Evolutionary conservation across 805 yeast genomes (phyloP), one percentile per base, ranked within the genome.

Genomic region (Ogataea naganishii): DNA sequence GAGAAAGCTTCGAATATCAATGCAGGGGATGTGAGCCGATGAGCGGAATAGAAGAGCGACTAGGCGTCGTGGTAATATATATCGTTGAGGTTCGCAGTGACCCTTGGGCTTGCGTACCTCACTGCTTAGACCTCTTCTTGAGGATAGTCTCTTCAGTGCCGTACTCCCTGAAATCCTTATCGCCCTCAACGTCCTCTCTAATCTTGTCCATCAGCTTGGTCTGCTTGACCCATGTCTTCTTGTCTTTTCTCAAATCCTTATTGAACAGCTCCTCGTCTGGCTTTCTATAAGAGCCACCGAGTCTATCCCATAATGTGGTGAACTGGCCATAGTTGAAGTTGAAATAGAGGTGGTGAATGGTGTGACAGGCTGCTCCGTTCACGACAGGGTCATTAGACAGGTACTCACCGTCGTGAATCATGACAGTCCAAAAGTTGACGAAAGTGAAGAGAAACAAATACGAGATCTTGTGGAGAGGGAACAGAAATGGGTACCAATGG

Each of bases 261-360:
- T 78, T 83, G 55, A 88, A 89, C 44, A 89, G 65, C 43, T 83
- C 81, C 47, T 69, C 73, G 51, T 92, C 97, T 5, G 98, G 98
- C 46, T 75, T 72, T 60, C 97, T 80, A 62, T 92, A 88, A 17
- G 95, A 75, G 27, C 86, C 81, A 30, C 97, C 97, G 34, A 92
- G 61, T 61, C 98, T 79, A 57, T 92, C 98, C 98, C 98, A 92
- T 41, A 92, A 65, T 12, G 98, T 92, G 27, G 97, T 88, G 64
- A 89, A 92, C 62, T 92, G 98, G 23, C 98, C 98, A 53, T 88
- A 92, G 66, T 92, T 92, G 63, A 92, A 92, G 68, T 89, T 89
- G 75, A 92, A 92, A 62, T 92, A 92, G 45, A 92, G 62, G 54
- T 92, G 98, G 60, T 92, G 98, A 27, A 89, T 77, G 1, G 98